A percentile compares a stretch with the other conserved stretches of the same genome.
phyloP scores from a whole-genome alignment of 257 asterid genomes.

The Cruciata laevipes region DNA sequence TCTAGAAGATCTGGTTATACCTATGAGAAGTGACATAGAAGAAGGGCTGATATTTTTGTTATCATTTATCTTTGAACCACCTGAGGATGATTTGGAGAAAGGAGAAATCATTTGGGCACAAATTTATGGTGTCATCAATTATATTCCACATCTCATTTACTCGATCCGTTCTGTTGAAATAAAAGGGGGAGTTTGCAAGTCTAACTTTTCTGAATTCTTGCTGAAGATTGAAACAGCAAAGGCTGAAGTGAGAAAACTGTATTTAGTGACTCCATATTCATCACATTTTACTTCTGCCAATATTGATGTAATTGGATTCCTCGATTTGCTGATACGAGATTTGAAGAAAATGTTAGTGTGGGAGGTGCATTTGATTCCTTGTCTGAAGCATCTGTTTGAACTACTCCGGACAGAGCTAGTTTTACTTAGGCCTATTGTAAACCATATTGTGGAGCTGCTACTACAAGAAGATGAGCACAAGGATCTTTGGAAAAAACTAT shows the following conservation, averaged over 20 bases:
- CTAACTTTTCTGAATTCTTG: not conserved
- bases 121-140: not conserved
- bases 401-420: not conserved
- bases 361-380: not conserved
- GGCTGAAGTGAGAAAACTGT: conserved; percentile 2
- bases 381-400: not conserved
- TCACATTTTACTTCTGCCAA: not conserved
- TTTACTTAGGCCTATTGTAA: not conserved
- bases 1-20: not conserved
- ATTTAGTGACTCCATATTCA: not conserved
- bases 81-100: not conserved
- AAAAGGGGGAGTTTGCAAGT: not conserved
- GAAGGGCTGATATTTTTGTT: not conserved
- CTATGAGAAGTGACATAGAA: not conserved
- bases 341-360: not conserved
- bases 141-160: not conserved
- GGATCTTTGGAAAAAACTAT: not conserved
- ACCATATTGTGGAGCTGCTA: not conserved
- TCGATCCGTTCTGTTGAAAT: not conserved
- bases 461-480: not conserved
- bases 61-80: not conserved
- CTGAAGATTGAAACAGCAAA: not conserved
- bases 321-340: not conserved
- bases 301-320: conserved; percentile 1
- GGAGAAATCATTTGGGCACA: not conserved